A percentile compares a stretch with the other conserved stretches of the same genome.
phyloP scores from a whole-genome alignment of 1,139 yeast genomes.

The Lodderomyces jiufengensis region DNA sequence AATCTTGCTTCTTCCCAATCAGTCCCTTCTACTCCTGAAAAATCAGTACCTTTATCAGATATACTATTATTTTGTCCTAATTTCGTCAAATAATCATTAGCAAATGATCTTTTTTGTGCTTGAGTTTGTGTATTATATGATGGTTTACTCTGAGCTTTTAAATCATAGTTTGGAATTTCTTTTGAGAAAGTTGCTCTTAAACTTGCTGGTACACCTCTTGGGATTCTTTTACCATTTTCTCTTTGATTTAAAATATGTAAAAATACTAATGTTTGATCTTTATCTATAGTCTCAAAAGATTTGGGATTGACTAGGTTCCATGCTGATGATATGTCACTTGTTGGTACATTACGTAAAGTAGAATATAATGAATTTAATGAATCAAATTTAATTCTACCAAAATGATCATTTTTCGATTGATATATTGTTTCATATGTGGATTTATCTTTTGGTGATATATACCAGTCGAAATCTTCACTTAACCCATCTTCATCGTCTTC shows the following conservation, averaged over 20 bases:
- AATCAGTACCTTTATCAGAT: constrained; percentile 66
- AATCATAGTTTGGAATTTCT: constrained; percentile 74
- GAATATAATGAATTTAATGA: constrained; percentile 66
- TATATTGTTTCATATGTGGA: constrained; percentile 76
- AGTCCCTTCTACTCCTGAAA: constrained; percentile 66
- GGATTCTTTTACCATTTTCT: constrained; percentile 81
- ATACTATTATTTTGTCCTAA: constrained; percentile 52
- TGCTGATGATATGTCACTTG: constrained; percentile 83
- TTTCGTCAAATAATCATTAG: constrained; percentile 37
- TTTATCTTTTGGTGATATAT: constrained; percentile 85
- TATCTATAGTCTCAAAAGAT: constrained; percentile 81
- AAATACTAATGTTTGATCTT: constrained; percentile 86
- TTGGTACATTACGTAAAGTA: constrained; percentile 70
- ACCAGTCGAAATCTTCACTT: constrained; percentile 86
- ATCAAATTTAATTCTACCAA: constrained; percentile 79
- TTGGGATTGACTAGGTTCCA: constrained; percentile 96
- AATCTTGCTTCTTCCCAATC: constrained; percentile 88
- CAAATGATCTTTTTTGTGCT: constrained; percentile 28
- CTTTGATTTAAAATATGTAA: constrained; percentile 89
- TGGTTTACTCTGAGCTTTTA: constrained; percentile 37
- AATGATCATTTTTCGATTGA: constrained; percentile 68
- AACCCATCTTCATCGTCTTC: constrained; percentile 56
- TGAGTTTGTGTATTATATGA: constrained; percentile 26
- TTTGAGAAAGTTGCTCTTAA: constrained; percentile 88
- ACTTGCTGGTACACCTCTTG: constrained; percentile 92